These are phyloP conservation scores for Umbellularia californica DNA, from an alignment of 164 flowering plant genomes.

Conservation along the genomic window DNA sequence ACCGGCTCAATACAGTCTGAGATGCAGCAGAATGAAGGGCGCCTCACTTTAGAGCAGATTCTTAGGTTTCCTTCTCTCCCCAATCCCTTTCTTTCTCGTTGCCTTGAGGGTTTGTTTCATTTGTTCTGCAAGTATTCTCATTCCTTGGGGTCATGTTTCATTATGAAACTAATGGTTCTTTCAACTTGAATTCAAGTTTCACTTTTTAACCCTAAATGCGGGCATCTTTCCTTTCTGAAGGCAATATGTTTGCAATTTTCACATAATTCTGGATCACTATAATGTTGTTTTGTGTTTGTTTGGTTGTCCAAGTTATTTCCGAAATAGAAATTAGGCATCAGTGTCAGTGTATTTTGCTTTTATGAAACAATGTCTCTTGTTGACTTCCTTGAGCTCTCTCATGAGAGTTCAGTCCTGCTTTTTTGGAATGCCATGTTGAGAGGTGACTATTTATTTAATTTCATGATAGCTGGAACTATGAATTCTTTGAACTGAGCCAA, in stretches of 20 bases:
- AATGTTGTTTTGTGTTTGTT: not conserved
- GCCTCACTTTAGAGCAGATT: slow-evolving; percentile 94
- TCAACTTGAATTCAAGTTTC: not conserved
- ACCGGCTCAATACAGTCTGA: slow-evolving; percentile 75
- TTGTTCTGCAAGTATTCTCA: too few species aligned
- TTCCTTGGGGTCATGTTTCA: not conserved
- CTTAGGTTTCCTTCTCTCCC: slow-evolving; percentile 50
- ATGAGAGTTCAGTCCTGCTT: too few species aligned
- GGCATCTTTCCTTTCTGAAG: not conserved
- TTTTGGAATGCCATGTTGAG: too few species aligned
- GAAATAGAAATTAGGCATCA: too few species aligned
- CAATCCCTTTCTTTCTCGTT: not conserved
- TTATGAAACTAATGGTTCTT: not conserved
- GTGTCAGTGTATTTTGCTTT: too few species aligned
- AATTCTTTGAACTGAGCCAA: not conserved
- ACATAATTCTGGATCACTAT: too few species aligned
- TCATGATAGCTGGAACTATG: not conserved
- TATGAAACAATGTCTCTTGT: too few species aligned
- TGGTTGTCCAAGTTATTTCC: not conserved
- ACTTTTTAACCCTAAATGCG: too few species aligned
- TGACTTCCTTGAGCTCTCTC: too few species aligned
- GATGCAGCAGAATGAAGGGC: slow-evolving; percentile 81
- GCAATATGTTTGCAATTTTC: not conserved
- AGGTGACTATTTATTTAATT: not conserved
- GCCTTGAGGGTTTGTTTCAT: not conserved